phyloP scores from a whole-genome alignment of 2,329 filamentous ascomycete species.

The Ophiostoma sp. region DNA sequence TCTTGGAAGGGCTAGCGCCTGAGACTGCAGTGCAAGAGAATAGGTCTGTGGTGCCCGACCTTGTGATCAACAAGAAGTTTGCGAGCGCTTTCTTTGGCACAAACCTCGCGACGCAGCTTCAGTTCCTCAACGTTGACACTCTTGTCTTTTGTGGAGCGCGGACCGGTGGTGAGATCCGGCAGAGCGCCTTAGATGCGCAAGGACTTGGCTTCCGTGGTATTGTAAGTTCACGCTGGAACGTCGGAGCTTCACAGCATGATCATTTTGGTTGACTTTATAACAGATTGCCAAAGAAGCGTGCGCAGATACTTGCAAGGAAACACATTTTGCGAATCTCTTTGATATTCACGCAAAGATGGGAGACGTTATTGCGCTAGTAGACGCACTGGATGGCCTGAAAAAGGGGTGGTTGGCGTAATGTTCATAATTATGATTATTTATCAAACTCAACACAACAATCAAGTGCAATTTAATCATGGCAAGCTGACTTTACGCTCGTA shows the following conservation, averaged over 20 bases:
- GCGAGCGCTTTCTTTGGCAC: conserved; percentile 44
- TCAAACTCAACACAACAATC: too few relatives aligned
- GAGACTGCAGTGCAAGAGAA: conserved; percentile 32
- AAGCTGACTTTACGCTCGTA: not conserved
- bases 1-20: conserved; percentile 33
- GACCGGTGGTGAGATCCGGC: conserved; percentile 43
- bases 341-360: conserved; percentile 20
- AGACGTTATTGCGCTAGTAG: conserved; percentile 13
- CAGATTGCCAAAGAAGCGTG: conserved; percentile 17
- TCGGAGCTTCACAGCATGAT: not conserved
- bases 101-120: conserved; percentile 38
- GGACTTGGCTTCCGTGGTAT: conserved; percentile 42
- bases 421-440: not conserved
- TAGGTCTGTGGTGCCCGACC: conserved; percentile 28
- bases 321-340: conserved; percentile 20
- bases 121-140: conserved; percentile 37
- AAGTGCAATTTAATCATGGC: too few relatives aligned
- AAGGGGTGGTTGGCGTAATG: conserved; percentile 9
- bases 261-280: not conserved
- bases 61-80: conserved; percentile 40
- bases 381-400: conserved; percentile 4
- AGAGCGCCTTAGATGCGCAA: conserved; percentile 41
- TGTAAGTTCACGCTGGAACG: conserved; percentile 30
- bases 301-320: conserved; percentile 20
- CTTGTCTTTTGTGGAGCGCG: conserved; percentile 45